phyloP scores from a whole-genome alignment of 75 land plant genomes.

The Pseudotsuga menziesii region DNA sequence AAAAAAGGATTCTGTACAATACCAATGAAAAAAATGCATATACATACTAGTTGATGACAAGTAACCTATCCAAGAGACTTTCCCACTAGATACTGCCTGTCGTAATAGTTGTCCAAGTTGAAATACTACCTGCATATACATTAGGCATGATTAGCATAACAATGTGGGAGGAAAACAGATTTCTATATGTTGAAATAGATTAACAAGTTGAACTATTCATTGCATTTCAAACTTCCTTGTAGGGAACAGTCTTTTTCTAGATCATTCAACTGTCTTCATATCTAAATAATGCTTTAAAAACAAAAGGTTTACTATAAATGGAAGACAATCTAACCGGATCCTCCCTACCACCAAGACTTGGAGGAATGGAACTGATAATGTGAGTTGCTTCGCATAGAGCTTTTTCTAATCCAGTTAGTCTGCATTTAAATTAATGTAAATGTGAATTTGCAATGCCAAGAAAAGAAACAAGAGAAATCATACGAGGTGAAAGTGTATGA shows the following conservation, averaged over 20 bases:
- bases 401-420: background rate
- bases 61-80: background rate
- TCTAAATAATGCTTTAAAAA: no score
- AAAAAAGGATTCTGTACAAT: background rate
- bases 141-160: no score
- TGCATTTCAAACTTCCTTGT: no score
- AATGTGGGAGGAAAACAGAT: no score
- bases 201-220: no score
- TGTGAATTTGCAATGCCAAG: background rate
- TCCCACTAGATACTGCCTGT: background rate
- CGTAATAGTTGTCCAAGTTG: background rate
- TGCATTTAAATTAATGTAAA: constrained; percentile 1
- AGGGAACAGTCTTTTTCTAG: no score
- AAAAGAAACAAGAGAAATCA: background rate
- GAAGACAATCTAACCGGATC: constrained; percentile 6
- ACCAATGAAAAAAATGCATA: background rate
- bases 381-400: constrained; percentile 4
- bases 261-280: no score
- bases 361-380: constrained; percentile 8
- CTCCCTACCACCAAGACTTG: background rate
- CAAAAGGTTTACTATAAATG: no score
- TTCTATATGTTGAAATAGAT: no score
- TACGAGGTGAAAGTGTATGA: background rate
- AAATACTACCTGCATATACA: background rate
- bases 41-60: constrained; percentile 4